Evolutionary conservation across 257 asterid genomes (phyloP).

Genomic region (Asclepias syriaca): DNA sequence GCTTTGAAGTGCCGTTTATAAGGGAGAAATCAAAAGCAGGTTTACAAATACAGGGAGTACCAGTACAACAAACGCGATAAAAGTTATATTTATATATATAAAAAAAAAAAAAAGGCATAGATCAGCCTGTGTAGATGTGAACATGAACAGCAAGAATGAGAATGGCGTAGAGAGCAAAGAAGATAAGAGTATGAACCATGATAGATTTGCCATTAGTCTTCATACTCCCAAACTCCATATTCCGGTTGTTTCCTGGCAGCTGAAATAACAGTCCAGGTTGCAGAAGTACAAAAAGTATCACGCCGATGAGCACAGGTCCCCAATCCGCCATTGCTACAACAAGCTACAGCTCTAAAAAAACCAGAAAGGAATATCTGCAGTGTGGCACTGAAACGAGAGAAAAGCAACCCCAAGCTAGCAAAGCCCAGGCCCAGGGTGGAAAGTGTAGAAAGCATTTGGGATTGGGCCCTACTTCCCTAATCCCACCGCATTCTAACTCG

Average conservation of each 20-base stretch:
- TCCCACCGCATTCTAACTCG: background rate
- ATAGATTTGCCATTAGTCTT: conserved; percentile 87
- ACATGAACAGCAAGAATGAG: conserved; percentile 65
- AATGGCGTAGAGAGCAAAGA: conserved; percentile 67
- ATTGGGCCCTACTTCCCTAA: background rate
- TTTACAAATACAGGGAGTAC: background rate
- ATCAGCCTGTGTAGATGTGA: conserved; percentile 78
- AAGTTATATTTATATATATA: too few relatives aligned
- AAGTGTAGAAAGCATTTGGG: background rate
- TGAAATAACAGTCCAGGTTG: conserved; percentile 79
- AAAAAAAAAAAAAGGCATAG: background rate
- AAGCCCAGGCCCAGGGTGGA: background rate
- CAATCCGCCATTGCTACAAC: conserved; percentile 63
- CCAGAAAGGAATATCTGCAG: background rate
- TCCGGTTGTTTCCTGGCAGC: conserved; percentile 63
- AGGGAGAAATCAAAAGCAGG: background rate
- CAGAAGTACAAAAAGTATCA: conserved; percentile 63
- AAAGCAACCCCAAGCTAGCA: background rate
- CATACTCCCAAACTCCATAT: conserved; percentile 67
- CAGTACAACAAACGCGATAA: background rate
- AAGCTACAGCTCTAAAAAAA: background rate
- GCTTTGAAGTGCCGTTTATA: background rate
- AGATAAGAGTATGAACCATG: conserved; percentile 72
- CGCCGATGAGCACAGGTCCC: conserved; percentile 85
- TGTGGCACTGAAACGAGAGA: background rate